Conservation (phyloP, 2,329 filamentous ascomycete genomes). For the Hypoxylon sp. region DNA sequence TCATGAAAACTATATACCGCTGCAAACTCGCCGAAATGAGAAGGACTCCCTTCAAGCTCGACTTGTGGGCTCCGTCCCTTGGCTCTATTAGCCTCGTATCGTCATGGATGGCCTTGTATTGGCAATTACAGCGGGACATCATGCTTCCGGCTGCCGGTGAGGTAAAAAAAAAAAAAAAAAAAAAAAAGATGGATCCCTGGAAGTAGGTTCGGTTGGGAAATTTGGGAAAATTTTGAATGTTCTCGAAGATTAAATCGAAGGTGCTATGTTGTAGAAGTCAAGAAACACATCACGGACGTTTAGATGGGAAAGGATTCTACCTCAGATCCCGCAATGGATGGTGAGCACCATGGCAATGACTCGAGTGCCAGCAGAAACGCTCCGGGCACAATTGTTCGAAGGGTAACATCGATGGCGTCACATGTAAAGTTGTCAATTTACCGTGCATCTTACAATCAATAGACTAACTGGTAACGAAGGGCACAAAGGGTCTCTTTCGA, state of each 20-base stretch:
- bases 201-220: constrained; percentile 27
- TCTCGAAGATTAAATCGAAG: constrained; percentile 22
- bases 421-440: constrained; percentile 31
- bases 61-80: constrained; percentile 32
- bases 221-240: constrained; percentile 23
- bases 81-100: constrained; percentile 31
- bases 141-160: constrained; percentile 33
- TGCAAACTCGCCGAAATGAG: constrained; percentile 40
- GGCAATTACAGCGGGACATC: constrained; percentile 37
- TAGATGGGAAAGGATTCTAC: constrained; percentile 39
- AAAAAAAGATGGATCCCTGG: constrained; percentile 39
- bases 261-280: not conserved
- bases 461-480: constrained; percentile 37
- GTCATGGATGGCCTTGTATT: constrained; percentile 35
- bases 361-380: constrained; percentile 19
- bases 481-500: constrained; percentile 51
- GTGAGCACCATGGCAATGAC: constrained; percentile 23
- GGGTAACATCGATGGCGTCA: constrained; percentile 25
- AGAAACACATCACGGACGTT: constrained; percentile 18
- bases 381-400: constrained; percentile 23
- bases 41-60: constrained; percentile 28
- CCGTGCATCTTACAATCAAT: constrained; percentile 5
- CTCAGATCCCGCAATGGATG: constrained; percentile 32
- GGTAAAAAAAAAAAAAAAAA: constrained; percentile 30
- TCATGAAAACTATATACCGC: constrained; percentile 42